Evolutionary conservation across 768 basidiomycete species (phyloP), one percentile per base, ranked within the genome.

Genomic region (Tephrocybe sp.): DNA sequence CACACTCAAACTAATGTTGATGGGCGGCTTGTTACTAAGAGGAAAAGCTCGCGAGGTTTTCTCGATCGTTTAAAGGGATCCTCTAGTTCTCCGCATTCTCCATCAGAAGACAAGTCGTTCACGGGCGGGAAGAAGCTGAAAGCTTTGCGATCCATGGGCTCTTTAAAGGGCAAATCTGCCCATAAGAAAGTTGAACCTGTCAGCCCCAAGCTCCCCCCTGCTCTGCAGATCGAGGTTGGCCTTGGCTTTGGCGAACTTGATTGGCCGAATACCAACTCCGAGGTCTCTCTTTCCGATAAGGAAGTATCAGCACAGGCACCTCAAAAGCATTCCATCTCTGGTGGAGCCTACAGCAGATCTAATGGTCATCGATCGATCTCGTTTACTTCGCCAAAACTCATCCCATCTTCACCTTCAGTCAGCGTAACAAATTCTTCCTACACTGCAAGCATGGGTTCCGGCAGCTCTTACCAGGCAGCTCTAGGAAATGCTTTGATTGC

Each of bases 401-500:
- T 74, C 60, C 80, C 76, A 39, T 74, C 75, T 30, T 82, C 77
- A 9, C 82, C 80, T 7, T 71, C 74, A 19, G 73, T 74, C 19
- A 80, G 76, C 54, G 63, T 70, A 34, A 63, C 67, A 53, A 65
- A 67, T 46, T 63, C 73, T 7, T 67, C 69, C 15, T 70, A 65
- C 55, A 59, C 62, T 42, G 59, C 66, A 22, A 57, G 56, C 49
- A 55, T 57, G 53, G 61, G 59, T 11, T 62, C 69, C n/a, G 66
- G 63, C 19, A 74, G 60, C 49, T 62, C 71, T 22, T 80, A 80
- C 60, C 87, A 90, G 56, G 84, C 80, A 12, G 77, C 84, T 2
- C 75, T 97, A n/a, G 91, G 86, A 29, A 92, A 88, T 50, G 93
- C 93, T 2, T 77, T 99, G 25, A 84, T 94, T 36, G 91, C 91